These are phyloP conservation scores for Telopea speciosissima DNA, from an alignment of 177 flowering plant genomes.

Conservation along the genomic window DNA sequence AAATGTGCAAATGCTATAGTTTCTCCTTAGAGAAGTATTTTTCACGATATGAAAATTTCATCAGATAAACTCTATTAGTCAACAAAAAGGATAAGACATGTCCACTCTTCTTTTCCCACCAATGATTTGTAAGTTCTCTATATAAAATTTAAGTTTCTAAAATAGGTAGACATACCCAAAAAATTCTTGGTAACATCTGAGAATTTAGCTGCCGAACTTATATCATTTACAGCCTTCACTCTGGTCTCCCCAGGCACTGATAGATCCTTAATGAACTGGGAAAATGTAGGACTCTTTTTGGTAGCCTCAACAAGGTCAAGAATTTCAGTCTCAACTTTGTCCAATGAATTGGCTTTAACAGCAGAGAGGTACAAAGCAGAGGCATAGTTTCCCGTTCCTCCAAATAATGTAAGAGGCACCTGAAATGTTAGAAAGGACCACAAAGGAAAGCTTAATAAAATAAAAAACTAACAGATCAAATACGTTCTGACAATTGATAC, in stretches of 20 bases:
- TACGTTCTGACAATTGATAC: too few species aligned
- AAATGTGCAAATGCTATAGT: neutral
- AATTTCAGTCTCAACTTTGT: slow-evolving; percentile 75
- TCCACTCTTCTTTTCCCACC: neutral
- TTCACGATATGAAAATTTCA: neutral
- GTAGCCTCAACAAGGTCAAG: slow-evolving; percentile 56
- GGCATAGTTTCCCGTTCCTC: slow-evolving; percentile 81
- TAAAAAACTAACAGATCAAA: too few species aligned
- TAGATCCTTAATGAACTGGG: slow-evolving; percentile 64
- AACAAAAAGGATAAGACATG: neutral
- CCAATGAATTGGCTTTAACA: slow-evolving; percentile 52
- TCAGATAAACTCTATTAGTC: neutral
- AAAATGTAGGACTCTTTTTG: slow-evolving; percentile 53
- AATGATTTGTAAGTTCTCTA: neutral
- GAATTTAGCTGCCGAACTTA: slow-evolving; percentile 53
- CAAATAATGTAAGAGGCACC: slow-evolving; percentile 72
- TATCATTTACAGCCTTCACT: slow-evolving; percentile 56
- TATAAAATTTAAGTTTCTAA: neutral
- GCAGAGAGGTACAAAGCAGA: slow-evolving; percentile 73
- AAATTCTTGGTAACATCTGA: slow-evolving; percentile 69
- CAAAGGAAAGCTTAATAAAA: neutral
- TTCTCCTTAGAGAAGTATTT: neutral
- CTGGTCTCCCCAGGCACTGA: slow-evolving; percentile 50
- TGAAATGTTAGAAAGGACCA: slow-evolving; percentile 21
- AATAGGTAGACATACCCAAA: slow-evolving; percentile 43